Base-by-base conservation (phyloP, 805 yeast species). In the Tetrapisispora namnaoensis region DNA sequence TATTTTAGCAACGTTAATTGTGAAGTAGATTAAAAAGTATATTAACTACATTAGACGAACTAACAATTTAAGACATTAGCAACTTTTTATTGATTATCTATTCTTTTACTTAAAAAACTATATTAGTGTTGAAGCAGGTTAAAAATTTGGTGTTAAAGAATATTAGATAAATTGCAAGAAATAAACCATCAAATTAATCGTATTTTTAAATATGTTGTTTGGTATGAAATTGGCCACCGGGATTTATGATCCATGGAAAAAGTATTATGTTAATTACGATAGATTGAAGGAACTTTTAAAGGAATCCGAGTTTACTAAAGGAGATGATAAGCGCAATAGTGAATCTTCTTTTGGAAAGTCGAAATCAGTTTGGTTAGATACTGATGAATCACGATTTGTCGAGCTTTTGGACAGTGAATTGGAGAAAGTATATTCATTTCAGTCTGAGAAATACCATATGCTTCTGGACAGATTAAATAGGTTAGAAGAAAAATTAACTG, bases 221-320 rank as follows among this genome's bases (percentile, higher is more conserved):
- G 95, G 95, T 47, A 86, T 78, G 45, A 87, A 86, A 62, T 73
- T 91, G 49, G 82, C 83, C 47, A 80, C 79, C 55, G 97, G 90
- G 64, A 79, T 80, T 35, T 88, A 85, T 67, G 80, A 80, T 42
- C 95, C 97, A 1, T 91, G 99, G 99, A 83, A 78, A 64, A 77
- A 75, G 32, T 74, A 80, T 60, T 86, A 85, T 62, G 74, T 86
- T 51, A 71, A 78, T 60, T 86, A 86, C 62, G 85, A 77, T 55
- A 68, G 68, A 37, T 68, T 86, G 61, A 85, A 85, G 66, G 79
- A 76, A 56, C 68, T 83, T 32, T 67, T 86, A 58, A 85, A 83
- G 63, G 95, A 86, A 61, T 81, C 79, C 45, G 78, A 80, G 16
- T 70, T 76, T 39, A 17, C 37, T 11, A n/a, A 3, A 11, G 20